Percentiles rank a stretch among this genome's conserved stretches.
phyloP scores from a whole-genome alignment of 2,329 filamentous ascomycete genomes.

The Pestalotiopsis fici region DNA sequence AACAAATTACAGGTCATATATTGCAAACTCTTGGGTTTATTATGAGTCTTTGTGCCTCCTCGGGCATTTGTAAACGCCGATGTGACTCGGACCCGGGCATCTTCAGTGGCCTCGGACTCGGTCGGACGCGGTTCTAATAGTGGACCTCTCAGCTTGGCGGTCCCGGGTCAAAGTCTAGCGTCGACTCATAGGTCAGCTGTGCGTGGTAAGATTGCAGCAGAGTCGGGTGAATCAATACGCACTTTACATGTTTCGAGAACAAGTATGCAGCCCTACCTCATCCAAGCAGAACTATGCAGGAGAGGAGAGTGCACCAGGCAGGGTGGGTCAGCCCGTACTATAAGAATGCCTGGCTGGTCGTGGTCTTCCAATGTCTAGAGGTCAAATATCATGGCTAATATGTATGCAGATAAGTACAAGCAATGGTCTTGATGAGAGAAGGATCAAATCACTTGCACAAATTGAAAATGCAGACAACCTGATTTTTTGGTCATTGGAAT shows the following conservation, averaged over 20 bases:
- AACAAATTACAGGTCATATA: neutral
- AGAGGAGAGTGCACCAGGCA: no score
- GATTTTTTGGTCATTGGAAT: neutral
- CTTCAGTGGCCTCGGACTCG: neutral
- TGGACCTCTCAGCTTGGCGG: neutral
- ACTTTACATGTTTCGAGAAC: neutral
- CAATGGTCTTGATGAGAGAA: no score
- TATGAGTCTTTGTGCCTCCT: neutral
- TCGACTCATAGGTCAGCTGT: conserved; percentile 1
- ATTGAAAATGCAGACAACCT: neutral
- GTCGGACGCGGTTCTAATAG: neutral
- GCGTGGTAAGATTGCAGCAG: neutral
- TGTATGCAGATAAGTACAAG: no score
- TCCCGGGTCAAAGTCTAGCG: neutral
- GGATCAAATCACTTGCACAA: neutral
- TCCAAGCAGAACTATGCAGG: no score
- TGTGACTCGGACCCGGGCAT: neutral
- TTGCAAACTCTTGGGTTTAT: no score
- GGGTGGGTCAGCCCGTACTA: no score
- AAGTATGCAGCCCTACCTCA: no score
- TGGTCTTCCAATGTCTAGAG: no score
- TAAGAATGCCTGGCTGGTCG: no score
- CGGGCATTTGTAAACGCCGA: neutral
- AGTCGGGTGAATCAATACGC: neutral
- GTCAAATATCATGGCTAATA: no score